Base-by-base conservation (phyloP, 2,329 filamentous ascomycete species). In the Hymenoscyphus occultus region DNA sequence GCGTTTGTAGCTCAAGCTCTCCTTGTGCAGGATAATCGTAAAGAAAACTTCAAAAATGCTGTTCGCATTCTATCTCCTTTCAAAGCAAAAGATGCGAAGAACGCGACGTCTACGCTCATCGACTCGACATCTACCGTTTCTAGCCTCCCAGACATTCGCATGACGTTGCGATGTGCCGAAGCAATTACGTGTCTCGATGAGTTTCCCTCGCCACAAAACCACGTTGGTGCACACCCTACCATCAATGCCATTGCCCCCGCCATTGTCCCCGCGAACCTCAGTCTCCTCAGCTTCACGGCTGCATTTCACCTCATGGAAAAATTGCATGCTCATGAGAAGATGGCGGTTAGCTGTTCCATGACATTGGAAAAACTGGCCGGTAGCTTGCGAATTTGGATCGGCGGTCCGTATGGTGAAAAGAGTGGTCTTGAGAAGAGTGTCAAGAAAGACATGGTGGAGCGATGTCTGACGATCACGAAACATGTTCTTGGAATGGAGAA, bases 331-430 rank as follows among this genome's bases (percentile, higher is more conserved):
- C 82, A 86, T 69, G 75, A 80, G 59, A 74, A 79, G 19, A 80
- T 80, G 1, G 80, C 81, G 1, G 80, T 82, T 64, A 77, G 76
- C 3, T 85, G 82, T 68, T 76, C 80, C 2, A 69, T 75, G 1
- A 77, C 82, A 0, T 76, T 90, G 5, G 86, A 89, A 74, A 79
- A 80, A 39, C 77, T 89, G 14, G 83, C 86, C 0, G 86, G 82
- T 5, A 81, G 77, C 16, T 76, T 90, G 59, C 80, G 87, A 32
- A 81, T 86, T 48, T 89, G 87, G 87, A 83, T 86, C 60, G 85
- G 85, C 16, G 81, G 83, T 6, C 72, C 77, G 1, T 77, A 80
- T 2, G 84, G 83, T 22, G 82, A 81, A 59, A 80, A 80, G 63
- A 81, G 80, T 60, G 83, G 82, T 1, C 76, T 89, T n/a, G 78